Conservation (phyloP, 108 stramenopile genomes). For the Schizochytrium sp. region DNA sequence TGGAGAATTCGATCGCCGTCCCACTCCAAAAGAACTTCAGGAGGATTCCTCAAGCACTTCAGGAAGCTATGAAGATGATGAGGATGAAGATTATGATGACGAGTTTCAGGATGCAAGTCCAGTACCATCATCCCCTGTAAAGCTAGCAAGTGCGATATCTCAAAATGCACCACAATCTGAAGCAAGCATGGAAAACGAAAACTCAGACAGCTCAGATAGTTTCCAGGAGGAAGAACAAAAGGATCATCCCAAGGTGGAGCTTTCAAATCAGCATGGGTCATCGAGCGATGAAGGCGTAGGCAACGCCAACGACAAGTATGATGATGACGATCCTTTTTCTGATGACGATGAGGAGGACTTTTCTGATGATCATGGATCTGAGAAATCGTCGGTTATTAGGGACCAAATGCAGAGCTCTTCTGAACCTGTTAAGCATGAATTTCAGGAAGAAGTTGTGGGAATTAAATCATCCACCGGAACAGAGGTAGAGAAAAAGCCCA, state of each 20-base stretch:
- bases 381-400: not conserved
- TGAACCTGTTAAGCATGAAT: too few relatives aligned
- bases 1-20: constrained; percentile 25
- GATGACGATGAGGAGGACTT: not conserved
- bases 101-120: not conserved
- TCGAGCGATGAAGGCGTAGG: not conserved
- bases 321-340: not conserved
- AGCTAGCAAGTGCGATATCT: not conserved
- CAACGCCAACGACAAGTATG: too few relatives aligned
- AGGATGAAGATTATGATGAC: constrained; percentile 25
- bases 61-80: not conserved
- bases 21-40: constrained; percentile 41
- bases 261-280: not conserved
- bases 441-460: too few relatives aligned
- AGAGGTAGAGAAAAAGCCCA: too few relatives aligned
- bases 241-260: not conserved
- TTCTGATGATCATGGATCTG: not conserved
- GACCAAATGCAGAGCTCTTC: not conserved
- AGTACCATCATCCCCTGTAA: not conserved
- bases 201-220: not conserved
- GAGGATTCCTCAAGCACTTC: not conserved
- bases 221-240: constrained; percentile 12
- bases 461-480: too few relatives aligned
- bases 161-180: not conserved
- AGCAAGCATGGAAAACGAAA: not conserved